Conservation (phyloP, 2,329 filamentous ascomycete genomes). For the Talaromyces pinophilus region DNA sequence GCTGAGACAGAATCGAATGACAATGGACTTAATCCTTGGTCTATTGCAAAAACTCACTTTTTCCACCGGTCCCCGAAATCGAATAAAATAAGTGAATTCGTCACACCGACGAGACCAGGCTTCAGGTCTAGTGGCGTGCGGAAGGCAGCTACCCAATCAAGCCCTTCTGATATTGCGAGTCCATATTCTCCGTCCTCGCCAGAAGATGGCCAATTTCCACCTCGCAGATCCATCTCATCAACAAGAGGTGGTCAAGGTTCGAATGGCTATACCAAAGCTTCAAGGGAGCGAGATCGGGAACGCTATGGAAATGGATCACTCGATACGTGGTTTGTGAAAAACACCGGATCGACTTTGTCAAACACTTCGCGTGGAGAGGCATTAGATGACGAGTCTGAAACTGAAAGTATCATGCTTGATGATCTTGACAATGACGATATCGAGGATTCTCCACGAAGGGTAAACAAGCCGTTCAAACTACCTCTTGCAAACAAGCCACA, state of each 20-base stretch:
- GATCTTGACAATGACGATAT: slow-evolving; percentile 7
- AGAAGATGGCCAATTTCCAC: slow-evolving; percentile 19
- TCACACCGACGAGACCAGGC: slow-evolving; percentile 24
- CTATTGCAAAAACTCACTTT: slow-evolving; percentile 37
- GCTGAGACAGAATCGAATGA: slow-evolving; percentile 3
- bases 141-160: slow-evolving; percentile 10
- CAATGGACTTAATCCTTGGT: slow-evolving; percentile 39
- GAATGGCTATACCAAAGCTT: slow-evolving; percentile 16
- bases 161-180: slow-evolving; percentile 20
- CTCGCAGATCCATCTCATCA: slow-evolving; percentile 16
- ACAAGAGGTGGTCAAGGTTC: slow-evolving; percentile 13
- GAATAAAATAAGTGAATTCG: slow-evolving; percentile 24
- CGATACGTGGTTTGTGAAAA: slow-evolving; percentile 34
- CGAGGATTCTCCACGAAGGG: slow-evolving; percentile 6
- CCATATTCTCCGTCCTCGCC: slow-evolving; percentile 23
- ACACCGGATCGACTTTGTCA: slow-evolving; percentile 7
- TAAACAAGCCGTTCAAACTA: slow-evolving; percentile 23
- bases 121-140: background rate
- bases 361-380: background rate
- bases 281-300: slow-evolving; percentile 28
- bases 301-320: slow-evolving; percentile 32
- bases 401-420: slow-evolving; percentile 23
- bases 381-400: background rate
- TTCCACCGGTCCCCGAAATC: slow-evolving; percentile 21
- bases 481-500: background rate